A percentile compares a stretch with the other conserved stretches of the same genome.
Evolutionary conservation across 495 filamentous ascomycete species (phyloP).

Genomic region (Penicillium waksmanii): DNA sequence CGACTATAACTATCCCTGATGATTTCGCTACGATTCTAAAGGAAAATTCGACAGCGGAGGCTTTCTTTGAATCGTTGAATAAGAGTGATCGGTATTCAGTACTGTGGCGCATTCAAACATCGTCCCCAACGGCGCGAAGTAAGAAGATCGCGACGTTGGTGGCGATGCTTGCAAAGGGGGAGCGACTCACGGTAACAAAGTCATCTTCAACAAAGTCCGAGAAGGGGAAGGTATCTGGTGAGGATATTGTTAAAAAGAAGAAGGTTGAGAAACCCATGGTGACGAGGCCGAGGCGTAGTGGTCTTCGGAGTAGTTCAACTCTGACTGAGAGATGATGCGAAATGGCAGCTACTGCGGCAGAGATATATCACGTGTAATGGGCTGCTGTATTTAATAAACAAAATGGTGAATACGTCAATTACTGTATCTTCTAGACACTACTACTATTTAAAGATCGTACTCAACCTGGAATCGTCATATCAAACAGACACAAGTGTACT

Average conservation of each 20-base stretch:
- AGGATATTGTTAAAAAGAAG: background rate
- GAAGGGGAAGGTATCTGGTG: background rate
- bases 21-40: constrained; percentile 45
- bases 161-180: constrained; percentile 26
- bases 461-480: too few relatives aligned
- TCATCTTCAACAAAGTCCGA: background rate
- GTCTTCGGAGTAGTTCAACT: constrained; percentile 1
- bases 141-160: constrained; percentile 28
- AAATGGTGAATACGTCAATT: too few relatives aligned
- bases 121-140: constrained; percentile 20
- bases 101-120: constrained; percentile 46
- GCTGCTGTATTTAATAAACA: too few relatives aligned
- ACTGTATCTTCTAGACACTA: too few relatives aligned
- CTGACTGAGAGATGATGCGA: constrained; percentile 9
- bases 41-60: constrained; percentile 30
- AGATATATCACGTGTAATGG: too few relatives aligned
- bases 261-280: background rate
- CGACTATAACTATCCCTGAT: constrained; percentile 45
- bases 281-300: background rate
- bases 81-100: constrained; percentile 48
- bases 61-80: constrained; percentile 44
- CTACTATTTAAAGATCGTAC: too few relatives aligned
- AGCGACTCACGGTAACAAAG: background rate
- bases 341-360: background rate
- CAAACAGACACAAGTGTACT: too few relatives aligned